Percentiles rank a stretch among this genome's conserved stretches.
phyloP scores from a whole-genome alignment of 306 rosid species.

The Nissolia schottii region DNA sequence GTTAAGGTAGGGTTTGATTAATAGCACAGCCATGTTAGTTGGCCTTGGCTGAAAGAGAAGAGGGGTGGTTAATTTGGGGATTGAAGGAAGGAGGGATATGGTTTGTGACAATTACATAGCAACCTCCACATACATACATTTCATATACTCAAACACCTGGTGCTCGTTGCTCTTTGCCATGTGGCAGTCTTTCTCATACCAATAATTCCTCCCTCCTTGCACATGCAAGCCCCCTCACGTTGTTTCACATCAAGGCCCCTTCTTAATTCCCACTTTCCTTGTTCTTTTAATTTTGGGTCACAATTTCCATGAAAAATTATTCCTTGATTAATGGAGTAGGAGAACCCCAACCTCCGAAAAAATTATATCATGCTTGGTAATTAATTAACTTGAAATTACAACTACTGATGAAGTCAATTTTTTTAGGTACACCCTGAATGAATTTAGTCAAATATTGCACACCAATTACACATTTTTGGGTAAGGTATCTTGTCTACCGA shows the following conservation, averaged over 20 bases:
- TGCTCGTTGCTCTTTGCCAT: conserved; percentile 10
- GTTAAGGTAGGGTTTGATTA: conserved; percentile 32
- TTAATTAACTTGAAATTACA: neutral
- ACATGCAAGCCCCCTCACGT: conserved; percentile 35
- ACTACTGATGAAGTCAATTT: neutral
- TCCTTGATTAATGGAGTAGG: conserved; percentile 27
- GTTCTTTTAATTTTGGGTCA: neutral
- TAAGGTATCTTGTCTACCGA: conserved; percentile 27
- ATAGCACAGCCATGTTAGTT: conserved; percentile 51
- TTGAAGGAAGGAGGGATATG: conserved; percentile 2
- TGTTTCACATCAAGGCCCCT: conserved; percentile 37
- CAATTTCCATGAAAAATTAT: conserved; percentile 5
- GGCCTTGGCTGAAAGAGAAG: conserved; percentile 14
- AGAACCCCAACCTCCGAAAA: neutral
- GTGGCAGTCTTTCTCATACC: conserved; percentile 35
- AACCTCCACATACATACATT: conserved; percentile 31
- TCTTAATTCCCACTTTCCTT: neutral
- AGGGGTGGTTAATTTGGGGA: neutral
- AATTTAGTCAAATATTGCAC: conserved; percentile 28
- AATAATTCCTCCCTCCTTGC: conserved; percentile 30
- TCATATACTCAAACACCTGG: conserved; percentile 25
- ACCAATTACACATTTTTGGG: conserved; percentile 6
- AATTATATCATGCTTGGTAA: neutral
- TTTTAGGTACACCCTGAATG: neutral
- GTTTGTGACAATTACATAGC: conserved; percentile 49